Percentiles rank a stretch among this genome's conserved stretches.
These are phyloP conservation scores for Butyriboletus loyo DNA, from an alignment of 768 basidiomycete genomes.

Conservation along the genomic window DNA sequence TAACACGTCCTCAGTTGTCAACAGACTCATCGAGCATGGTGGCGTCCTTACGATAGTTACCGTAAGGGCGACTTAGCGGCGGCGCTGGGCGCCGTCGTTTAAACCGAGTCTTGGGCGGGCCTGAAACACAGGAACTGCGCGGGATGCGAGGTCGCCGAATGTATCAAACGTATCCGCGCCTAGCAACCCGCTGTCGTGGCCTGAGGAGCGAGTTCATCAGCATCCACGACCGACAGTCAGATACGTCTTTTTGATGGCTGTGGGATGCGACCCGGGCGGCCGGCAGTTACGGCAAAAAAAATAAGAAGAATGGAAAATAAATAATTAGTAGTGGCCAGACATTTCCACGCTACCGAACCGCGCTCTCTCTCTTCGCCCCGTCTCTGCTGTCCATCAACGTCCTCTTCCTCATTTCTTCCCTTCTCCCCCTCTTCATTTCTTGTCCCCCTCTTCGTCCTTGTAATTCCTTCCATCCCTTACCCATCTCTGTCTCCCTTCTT, in stretches of 20 bases:
- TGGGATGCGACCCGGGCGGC: constrained; percentile 13
- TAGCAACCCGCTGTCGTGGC: background rate
- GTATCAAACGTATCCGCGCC: background rate
- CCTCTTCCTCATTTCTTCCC: constrained; percentile 31
- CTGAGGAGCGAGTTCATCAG: background rate
- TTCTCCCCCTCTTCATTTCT: constrained; percentile 32
- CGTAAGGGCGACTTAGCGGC: background rate
- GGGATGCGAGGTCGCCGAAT: background rate
- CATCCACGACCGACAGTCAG: background rate
- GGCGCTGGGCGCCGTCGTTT: background rate
- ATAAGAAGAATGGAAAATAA: constrained; percentile 28
- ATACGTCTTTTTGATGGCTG: constrained; percentile 5
- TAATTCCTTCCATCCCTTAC: constrained; percentile 20
- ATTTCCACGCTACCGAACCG: constrained; percentile 32
- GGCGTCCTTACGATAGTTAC: background rate
- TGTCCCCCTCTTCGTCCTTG: constrained; percentile 21
- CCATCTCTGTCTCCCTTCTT: constrained; percentile 12
- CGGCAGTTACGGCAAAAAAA: constrained; percentile 20
- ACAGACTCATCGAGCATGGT: background rate
- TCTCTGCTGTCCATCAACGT: constrained; percentile 19
- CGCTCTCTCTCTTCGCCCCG: constrained; percentile 14
- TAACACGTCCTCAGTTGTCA: background rate
- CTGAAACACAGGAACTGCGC: background rate
- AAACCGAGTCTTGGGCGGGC: background rate
- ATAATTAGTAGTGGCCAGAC: constrained; percentile 15